Evolutionary conservation across 2,329 filamentous ascomycete genomes (phyloP), one percentile per base, ranked within the genome.

Genomic region (Esteya vermicola): DNA sequence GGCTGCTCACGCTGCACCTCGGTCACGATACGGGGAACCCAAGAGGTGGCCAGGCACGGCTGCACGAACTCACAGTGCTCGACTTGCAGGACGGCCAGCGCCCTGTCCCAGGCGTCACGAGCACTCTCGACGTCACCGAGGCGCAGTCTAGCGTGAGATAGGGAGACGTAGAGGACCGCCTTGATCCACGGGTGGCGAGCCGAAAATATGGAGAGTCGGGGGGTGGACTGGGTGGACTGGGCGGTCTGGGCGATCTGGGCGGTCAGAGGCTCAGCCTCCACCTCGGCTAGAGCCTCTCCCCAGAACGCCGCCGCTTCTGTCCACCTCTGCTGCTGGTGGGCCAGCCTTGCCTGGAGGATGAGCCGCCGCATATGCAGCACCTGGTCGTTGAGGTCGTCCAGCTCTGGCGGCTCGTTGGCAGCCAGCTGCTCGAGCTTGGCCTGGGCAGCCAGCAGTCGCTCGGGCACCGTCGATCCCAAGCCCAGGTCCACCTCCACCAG

Each of bases 61-160:
- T 58, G 46, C 4, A 53, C 53, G 28, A 52, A 58, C 42, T 58
- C 55, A 22, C 53, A 57, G 7, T 45, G 48, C 21, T 56, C 52
- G 0, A 27, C 51, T 34, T 3, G 45, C 52, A 2, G 40, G 40
- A 9, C 35, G 9, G 36, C 40, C 10, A 32, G 34, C 6, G 40
- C 43, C 16, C 25, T 18, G 2, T 44, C 49, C 55, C 55, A 58
- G n/a, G 41, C 36, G 7, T 23, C 10, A 2, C 38, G 40, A 0
- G 44, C 53, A 6, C 27, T 28, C 0, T 48, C 38, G 1, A 19
- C 26, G 10, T 57, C 47, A 0, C 52, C 54, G 0, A 47, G 10
- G 0, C 38, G 43, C 3, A 58, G 43, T 5, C 53, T 51, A 0
- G 50, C 52, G 5, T 58, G 55, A 0, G 55, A 49, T 9, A 55